Percentiles rank a stretch among this genome's conserved stretches.
Conservation (phyloP, 495 filamentous ascomycete genomes). For the Wilcoxina mikolae region DNA sequence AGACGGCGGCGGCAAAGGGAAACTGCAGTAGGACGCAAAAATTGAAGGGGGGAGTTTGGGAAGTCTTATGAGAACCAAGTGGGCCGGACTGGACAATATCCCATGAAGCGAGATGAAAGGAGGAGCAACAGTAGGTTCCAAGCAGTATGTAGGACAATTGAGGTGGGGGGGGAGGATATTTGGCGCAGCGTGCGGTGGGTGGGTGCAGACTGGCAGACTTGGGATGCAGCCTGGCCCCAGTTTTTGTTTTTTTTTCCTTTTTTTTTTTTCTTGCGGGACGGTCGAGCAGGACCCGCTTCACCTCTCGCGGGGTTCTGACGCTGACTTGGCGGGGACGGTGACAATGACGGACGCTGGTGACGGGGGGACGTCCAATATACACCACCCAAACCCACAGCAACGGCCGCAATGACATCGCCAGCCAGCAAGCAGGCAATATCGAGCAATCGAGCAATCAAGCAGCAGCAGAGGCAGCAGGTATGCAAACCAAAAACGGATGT, state of each 20-base stretch:
- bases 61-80: conserved; percentile 3
- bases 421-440: too few relatives aligned
- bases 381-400: too few relatives aligned
- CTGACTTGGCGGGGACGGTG: conserved; percentile 1
- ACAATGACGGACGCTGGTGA: too few relatives aligned
- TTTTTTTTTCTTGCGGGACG: conserved; percentile 10
- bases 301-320: conserved; percentile 1
- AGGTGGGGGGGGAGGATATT: background rate
- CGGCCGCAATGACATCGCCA: too few relatives aligned
- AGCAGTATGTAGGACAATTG: conserved; percentile 3
- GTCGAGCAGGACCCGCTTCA: background rate
- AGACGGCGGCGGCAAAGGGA: background rate
- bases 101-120: conserved; percentile 8
- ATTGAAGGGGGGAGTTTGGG: background rate
- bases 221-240: background rate
- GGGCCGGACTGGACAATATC: conserved; percentile 1
- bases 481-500: too few relatives aligned
- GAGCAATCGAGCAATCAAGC: too few relatives aligned
- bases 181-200: background rate
- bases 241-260: conserved; percentile 6
- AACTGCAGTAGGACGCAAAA: background rate
- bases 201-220: background rate
- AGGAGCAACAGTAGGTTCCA: background rate
- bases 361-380: too few relatives aligned
- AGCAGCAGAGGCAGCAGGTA: too few relatives aligned